phyloP scores from a whole-genome alignment of 805 yeast genomes.

The Torulaspora franciscae region DNA sequence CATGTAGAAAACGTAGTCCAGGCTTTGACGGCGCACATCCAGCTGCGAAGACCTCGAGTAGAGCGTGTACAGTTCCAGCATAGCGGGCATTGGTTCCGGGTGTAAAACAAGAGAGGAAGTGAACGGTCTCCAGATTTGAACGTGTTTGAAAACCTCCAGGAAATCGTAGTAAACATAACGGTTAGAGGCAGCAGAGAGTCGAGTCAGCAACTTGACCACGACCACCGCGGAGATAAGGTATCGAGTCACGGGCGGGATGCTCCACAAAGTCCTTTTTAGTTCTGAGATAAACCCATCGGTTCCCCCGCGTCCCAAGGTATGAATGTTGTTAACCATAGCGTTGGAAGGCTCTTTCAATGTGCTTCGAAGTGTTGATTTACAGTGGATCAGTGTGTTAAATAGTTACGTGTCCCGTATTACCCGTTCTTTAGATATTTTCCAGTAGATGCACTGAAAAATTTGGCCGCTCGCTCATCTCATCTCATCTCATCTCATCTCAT shows the following conservation, averaged over 20 bases:
- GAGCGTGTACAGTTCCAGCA: constrained; percentile 27
- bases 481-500: constrained; percentile 9
- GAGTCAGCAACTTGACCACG: constrained; percentile 40
- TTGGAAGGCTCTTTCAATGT: background rate
- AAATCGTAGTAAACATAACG: constrained; percentile 21
- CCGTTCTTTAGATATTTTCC: background rate
- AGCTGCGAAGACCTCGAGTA: constrained; percentile 27
- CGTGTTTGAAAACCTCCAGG: constrained; percentile 13
- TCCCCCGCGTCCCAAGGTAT: constrained; percentile 9
- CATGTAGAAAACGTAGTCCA: constrained; percentile 29
- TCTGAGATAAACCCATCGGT: background rate
- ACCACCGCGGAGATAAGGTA: constrained; percentile 47
- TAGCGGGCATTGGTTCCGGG: constrained; percentile 23
- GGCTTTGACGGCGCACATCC: constrained; percentile 20
- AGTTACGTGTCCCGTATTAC: background rate
- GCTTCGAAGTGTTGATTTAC: background rate
- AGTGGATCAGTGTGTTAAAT: background rate
- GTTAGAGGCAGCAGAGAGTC: constrained; percentile 34
- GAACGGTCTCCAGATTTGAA: constrained; percentile 31
- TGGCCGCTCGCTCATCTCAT: constrained; percentile 4
- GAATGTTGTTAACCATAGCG: constrained; percentile 12
- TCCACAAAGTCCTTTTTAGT: constrained; percentile 1
- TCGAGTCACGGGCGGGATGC: constrained; percentile 60
- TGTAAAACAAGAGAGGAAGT: constrained; percentile 29
- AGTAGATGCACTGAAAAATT: constrained; percentile 5